Conservation (phyloP, 106 monocot genomes). For the Apostasia shenzhenica region DNA sequence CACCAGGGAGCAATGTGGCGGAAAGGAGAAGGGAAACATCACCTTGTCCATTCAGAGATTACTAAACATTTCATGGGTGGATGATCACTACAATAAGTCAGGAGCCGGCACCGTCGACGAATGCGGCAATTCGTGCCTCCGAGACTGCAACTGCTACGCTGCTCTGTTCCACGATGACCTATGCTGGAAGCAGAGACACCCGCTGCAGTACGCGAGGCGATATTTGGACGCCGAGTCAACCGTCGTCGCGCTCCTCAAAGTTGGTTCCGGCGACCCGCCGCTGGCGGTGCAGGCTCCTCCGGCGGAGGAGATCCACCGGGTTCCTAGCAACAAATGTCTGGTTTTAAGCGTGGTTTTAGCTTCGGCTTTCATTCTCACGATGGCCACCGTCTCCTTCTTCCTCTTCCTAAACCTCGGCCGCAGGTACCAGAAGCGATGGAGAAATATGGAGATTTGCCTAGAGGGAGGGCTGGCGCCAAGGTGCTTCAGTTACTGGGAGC, state of each 20-base stretch:
- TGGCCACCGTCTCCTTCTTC: background rate
- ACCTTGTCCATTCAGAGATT: background rate
- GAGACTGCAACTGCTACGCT: background rate
- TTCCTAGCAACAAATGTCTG: background rate
- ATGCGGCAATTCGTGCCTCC: background rate
- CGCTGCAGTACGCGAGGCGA: background rate
- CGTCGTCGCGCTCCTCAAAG: background rate
- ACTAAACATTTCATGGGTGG: background rate
- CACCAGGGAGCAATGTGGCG: background rate
- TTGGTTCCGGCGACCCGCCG: background rate
- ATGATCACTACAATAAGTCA: background rate
- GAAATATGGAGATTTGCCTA: background rate
- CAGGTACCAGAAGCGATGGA: background rate
- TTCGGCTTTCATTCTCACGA: background rate
- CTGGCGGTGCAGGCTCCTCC: background rate
- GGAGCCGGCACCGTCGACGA: background rate
- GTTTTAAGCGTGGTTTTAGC: background rate
- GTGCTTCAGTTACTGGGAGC: conserved; percentile 18
- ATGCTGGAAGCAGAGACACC: conserved; percentile 1
- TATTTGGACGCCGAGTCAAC: background rate
- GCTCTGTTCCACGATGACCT: background rate
- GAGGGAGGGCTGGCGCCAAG: background rate
- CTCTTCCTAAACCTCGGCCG: background rate
- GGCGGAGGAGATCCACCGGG: too few species aligned
- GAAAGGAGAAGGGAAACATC: too few species aligned